Conservation (phyloP, 176 grass and related monocot genomes). For the Juncus effusus region DNA sequence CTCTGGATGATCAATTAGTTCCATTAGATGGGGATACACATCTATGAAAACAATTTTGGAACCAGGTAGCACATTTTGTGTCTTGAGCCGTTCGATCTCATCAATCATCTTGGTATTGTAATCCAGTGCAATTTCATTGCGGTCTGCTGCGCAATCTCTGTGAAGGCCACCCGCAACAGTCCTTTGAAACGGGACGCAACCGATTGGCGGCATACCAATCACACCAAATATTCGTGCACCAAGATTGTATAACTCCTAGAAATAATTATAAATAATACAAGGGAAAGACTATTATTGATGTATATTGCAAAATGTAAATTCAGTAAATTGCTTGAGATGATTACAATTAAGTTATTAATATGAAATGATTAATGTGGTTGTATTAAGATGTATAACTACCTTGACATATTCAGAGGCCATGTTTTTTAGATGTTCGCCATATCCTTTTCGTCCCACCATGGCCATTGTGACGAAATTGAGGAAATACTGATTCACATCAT, state of each 20-base stretch:
- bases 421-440: conserved; percentile 32
- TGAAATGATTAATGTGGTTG: background rate
- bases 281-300: background rate
- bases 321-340: background rate
- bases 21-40: conserved; percentile 44
- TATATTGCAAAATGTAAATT: background rate
- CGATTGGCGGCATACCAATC: conserved; percentile 38
- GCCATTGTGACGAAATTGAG: conserved; percentile 9
- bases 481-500: conserved; percentile 52
- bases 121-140: conserved; percentile 44
- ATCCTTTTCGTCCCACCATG: conserved; percentile 21
- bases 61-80: conserved; percentile 5
- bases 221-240: conserved; percentile 41
- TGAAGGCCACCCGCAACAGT: conserved; percentile 35
- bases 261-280: background rate
- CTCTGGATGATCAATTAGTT: conserved; percentile 32
- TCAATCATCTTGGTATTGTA: conserved; percentile 41
- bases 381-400: conserved; percentile 13
- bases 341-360: conserved; percentile 1
- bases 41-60: conserved; percentile 38
- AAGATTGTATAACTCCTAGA: conserved; percentile 26
- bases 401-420: conserved; percentile 30
- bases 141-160: conserved; percentile 37
- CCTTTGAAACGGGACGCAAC: conserved; percentile 51
- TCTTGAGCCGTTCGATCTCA: conserved; percentile 23